A percentile compares a stretch with the other conserved stretches of the same genome.
phyloP scores from a whole-genome alignment of 768 basidiomycete genomes.

The Collybia sordida region DNA sequence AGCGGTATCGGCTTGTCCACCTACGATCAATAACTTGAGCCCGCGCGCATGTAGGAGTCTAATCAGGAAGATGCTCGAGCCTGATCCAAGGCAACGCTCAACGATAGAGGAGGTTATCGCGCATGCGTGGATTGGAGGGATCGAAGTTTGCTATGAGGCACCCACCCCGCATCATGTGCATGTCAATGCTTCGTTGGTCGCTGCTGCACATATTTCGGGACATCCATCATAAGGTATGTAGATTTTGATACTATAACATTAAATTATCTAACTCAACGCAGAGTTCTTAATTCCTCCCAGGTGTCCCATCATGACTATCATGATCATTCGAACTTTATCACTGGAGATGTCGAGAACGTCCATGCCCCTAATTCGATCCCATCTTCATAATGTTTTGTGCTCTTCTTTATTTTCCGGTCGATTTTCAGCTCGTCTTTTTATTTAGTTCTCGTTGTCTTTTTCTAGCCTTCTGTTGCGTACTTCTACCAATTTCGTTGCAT shows the following conservation, averaged over 20 bases:
- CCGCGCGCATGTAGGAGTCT: constrained; percentile 82
- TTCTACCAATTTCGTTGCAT: neutral
- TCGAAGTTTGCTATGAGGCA: constrained; percentile 80
- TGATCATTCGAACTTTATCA: too few species aligned
- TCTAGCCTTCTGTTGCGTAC: constrained; percentile 1
- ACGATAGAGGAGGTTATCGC: constrained; percentile 79
- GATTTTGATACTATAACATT: too few species aligned
- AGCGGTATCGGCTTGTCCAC: constrained; percentile 45
- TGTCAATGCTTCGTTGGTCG: constrained; percentile 61
- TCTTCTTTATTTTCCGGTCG: neutral
- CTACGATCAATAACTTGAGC: constrained; percentile 85
- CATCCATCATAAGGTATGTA: constrained; percentile 6
- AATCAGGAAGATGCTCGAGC: constrained; percentile 93
- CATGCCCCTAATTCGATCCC: too few species aligned
- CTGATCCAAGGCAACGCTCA: constrained; percentile 76
- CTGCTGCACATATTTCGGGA: constrained; percentile 41
- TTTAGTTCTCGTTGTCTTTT: neutral
- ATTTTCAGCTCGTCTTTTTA: neutral
- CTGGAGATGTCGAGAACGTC: too few species aligned
- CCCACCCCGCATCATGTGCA: constrained; percentile 70
- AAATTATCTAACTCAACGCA: too few species aligned
- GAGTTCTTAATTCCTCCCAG: too few species aligned
- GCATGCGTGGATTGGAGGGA: constrained; percentile 75
- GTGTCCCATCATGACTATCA: too few species aligned
- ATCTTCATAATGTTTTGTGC: neutral